These are phyloP conservation scores for Fusarium duplospermum DNA, from an alignment of 2,329 filamentous ascomycete genomes.

Conservation along the genomic window DNA sequence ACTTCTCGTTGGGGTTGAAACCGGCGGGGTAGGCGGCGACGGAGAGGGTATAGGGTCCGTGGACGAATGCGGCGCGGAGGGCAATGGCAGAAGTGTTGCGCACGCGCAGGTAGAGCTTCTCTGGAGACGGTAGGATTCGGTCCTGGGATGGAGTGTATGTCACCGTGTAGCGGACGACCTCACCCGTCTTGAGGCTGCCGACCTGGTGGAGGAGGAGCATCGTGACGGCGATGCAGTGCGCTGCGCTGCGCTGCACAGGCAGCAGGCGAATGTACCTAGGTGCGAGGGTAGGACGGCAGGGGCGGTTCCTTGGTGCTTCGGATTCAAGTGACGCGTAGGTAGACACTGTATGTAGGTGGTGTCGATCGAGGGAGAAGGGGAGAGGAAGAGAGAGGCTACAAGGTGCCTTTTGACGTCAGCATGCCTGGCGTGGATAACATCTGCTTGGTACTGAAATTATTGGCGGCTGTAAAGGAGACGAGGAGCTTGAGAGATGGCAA, in stretches of 20 bases:
- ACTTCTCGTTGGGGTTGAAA: constrained; percentile 86
- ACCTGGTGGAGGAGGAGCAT: constrained; percentile 95
- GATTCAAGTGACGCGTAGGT: constrained; percentile 2
- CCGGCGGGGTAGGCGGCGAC: constrained; percentile 85
- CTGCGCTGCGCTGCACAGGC: constrained; percentile 16
- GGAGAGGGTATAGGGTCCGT: constrained; percentile 93
- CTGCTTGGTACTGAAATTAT: not conserved
- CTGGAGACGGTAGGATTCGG: constrained; percentile 87
- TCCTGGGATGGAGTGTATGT: constrained; percentile 92
- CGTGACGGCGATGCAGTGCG: constrained; percentile 18
- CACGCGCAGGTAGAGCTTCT: constrained; percentile 84
- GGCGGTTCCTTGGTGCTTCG: constrained; percentile 17
- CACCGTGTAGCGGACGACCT: constrained; percentile 90
- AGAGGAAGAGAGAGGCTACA: constrained; percentile 18
- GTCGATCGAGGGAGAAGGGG: constrained; percentile 1
- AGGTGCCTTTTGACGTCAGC: constrained; percentile 42
- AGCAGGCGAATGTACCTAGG: constrained; percentile 13
- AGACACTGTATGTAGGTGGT: not conserved
- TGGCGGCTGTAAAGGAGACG: not conserved
- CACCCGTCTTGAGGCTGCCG: constrained; percentile 92
- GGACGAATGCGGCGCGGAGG: constrained; percentile 92
- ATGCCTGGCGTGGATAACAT: constrained; percentile 24
- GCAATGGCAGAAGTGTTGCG: constrained; percentile 93
- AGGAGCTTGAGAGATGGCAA: constrained; percentile 2
- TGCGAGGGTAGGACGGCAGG: constrained; percentile 3